Conservation (phyloP, 305 asterid genomes). For the Fraxinus angustifolia region DNA sequence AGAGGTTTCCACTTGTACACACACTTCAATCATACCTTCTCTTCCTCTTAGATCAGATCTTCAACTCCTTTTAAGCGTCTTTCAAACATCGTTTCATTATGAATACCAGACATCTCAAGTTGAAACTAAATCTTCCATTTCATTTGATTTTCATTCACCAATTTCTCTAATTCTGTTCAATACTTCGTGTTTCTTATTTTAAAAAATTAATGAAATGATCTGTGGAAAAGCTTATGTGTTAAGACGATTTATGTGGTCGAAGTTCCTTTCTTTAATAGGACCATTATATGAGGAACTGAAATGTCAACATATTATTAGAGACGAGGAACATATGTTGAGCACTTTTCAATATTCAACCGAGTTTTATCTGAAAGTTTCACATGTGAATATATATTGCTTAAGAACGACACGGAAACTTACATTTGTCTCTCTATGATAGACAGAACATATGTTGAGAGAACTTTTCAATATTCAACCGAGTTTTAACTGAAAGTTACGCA, state of each 20-base stretch:
- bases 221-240: not conserved
- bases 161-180: conserved; percentile 4
- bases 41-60: not conserved
- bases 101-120: not conserved
- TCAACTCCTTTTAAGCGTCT: not conserved
- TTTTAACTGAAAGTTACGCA: not conserved
- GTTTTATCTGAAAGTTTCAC: not conserved
- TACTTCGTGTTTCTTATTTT: too few relatives aligned
- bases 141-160: conserved; percentile 24
- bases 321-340: not conserved
- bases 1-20: conserved; percentile 17
- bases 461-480: not conserved
- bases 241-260: not conserved
- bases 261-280: not conserved
- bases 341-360: not conserved
- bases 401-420: conserved; percentile 20
- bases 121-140: not conserved
- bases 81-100: not conserved
- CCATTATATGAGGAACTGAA: not conserved
- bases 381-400: not conserved
- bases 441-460: not conserved
- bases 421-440: too few relatives aligned
- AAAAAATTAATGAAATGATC: not conserved
- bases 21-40: not conserved
- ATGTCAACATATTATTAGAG: not conserved